A percentile compares a stretch with the other conserved stretches of the same genome.
These are phyloP conservation scores for Cadophora sp. DNA, from an alignment of 2,329 filamentous ascomycete genomes.

Conservation along the genomic window DNA sequence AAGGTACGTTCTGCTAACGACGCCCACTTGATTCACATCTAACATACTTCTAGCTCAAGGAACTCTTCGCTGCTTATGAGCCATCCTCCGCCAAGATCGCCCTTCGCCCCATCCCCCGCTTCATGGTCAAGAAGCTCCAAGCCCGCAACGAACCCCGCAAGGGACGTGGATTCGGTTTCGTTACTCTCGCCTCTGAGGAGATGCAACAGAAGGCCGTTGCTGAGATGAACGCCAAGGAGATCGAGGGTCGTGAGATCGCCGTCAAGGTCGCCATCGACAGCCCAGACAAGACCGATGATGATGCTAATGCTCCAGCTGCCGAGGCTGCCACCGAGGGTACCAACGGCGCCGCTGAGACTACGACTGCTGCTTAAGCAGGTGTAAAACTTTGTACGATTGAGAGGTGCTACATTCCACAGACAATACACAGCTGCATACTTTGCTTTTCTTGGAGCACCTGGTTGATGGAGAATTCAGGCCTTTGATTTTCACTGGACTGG, in stretches of 20 bases:
- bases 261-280: slow-evolving; percentile 99
- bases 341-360: slow-evolving; percentile 56
- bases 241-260: slow-evolving; percentile 97
- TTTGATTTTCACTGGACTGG: slow-evolving; percentile 35
- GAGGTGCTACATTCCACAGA: slow-evolving; percentile 36
- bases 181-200: slow-evolving; percentile 94
- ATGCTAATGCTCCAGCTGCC: slow-evolving; percentile 65
- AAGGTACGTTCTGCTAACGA: slow-evolving; percentile 68
- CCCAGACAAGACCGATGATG: slow-evolving; percentile 93
- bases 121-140: slow-evolving; percentile 99
- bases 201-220: slow-evolving; percentile 94
- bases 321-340: slow-evolving; percentile 60
- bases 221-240: slow-evolving; percentile 99
- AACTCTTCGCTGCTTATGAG: slow-evolving; percentile 92
- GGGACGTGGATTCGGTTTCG: slow-evolving; percentile 98
- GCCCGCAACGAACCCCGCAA: slow-evolving; percentile 98
- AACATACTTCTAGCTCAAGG: slow-evolving; percentile 75
- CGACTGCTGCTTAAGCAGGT: slow-evolving; percentile 49
- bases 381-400: slow-evolving; percentile 43
- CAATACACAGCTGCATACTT: slow-evolving; percentile 29
- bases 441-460: slow-evolving; percentile 36
- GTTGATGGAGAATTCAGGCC: slow-evolving; percentile 33
- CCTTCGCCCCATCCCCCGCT: slow-evolving; percentile 95
- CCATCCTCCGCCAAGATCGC: slow-evolving; percentile 97
- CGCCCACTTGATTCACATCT: slow-evolving; percentile 4